phyloP scores from a whole-genome alignment of 1,139 yeast species.

The Pichia sp. region DNA sequence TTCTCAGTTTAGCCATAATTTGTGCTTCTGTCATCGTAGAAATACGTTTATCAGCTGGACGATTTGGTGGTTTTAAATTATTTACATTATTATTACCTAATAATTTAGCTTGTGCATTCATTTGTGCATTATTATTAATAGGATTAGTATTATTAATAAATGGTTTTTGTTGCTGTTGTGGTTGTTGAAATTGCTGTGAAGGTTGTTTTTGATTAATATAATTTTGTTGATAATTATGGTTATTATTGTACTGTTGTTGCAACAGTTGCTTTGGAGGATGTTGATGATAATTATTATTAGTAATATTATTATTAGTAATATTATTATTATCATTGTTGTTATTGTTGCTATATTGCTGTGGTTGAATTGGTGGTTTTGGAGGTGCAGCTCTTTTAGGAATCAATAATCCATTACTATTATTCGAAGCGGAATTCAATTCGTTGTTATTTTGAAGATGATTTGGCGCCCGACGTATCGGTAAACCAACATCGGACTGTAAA shows the following conservation, averaged over 20 bases:
- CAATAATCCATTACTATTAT: not conserved
- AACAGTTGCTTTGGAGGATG: too few relatives aligned
- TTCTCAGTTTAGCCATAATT: constrained; percentile 72
- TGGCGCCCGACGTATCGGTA: constrained; percentile 42
- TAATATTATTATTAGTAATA: too few relatives aligned
- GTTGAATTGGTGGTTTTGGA: constrained; percentile 6
- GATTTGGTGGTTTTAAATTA: constrained; percentile 7
- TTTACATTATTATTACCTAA: constrained; percentile 6
- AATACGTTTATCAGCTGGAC: constrained; percentile 44
- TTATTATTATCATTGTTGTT: too few relatives aligned
- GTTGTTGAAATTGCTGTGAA: constrained; percentile 21
- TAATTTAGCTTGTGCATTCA: constrained; percentile 14
- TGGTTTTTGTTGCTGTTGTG: not conserved
- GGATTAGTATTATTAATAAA: too few relatives aligned
- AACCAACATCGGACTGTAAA: constrained; percentile 22
- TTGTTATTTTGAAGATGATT: too few relatives aligned
- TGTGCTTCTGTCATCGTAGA: constrained; percentile 82
- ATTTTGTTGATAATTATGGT: constrained; percentile 5
- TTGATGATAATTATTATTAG: not conserved
- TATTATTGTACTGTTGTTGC: too few relatives aligned
- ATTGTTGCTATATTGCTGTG: constrained; percentile 6
- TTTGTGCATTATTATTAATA: constrained; percentile 10
- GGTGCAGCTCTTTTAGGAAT: constrained; percentile 14
- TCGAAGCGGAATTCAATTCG: too few relatives aligned
- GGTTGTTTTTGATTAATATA: constrained; percentile 17